Base-by-base conservation (phyloP, 805 yeast genomes). In the Candida manassasensis region DNA sequence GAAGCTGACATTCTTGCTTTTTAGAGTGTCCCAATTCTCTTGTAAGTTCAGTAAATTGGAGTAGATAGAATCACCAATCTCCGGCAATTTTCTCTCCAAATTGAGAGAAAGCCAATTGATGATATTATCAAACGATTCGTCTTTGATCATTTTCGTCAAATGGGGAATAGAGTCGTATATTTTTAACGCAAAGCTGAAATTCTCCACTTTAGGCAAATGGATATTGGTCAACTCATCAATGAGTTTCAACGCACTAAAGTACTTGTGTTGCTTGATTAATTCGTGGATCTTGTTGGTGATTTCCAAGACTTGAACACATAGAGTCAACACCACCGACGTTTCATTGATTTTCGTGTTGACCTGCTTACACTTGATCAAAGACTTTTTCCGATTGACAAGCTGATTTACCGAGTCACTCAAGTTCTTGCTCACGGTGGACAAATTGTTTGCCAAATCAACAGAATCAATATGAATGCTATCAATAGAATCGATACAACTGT, bases 251-350 rank as follows among this genome's bases (percentile, higher is more conserved):
- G 97, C 97, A 40, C 84, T 84, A 55, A 86, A 89, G 48, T 84
- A 85, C 47, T 81, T 79, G 48, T 79, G 78, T 40, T 77, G 78
- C 35, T 79, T 75, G 41, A 87, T 82, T 51, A 89, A 65, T 26
- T 84, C 89, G 52, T 87, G 86, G 32, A 88, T 84, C 49, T 80
- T 84, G 59, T 88, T 89, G 11, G 95, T 84, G 46, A 84, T 73
- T 50, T 89, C 95, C 37, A 90, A 68, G 7, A 89, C 89, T 44
- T 83, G 87, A 16, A 89, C 66, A 45, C 95, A 83, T 33, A 79
- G 70, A 36, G 74, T 77, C 22, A 90, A 75, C 14, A 86, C 77
- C 26, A 74, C 69, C 6, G 75, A 75, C 0, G 95, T 81, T 45
- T 84, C 86, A 35, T 75, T 74, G 41, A 90, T 80, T 53, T 84